Evolutionary conservation across 345 rosid genomes (phyloP).

Genomic region (Garcia nutans): DNA sequence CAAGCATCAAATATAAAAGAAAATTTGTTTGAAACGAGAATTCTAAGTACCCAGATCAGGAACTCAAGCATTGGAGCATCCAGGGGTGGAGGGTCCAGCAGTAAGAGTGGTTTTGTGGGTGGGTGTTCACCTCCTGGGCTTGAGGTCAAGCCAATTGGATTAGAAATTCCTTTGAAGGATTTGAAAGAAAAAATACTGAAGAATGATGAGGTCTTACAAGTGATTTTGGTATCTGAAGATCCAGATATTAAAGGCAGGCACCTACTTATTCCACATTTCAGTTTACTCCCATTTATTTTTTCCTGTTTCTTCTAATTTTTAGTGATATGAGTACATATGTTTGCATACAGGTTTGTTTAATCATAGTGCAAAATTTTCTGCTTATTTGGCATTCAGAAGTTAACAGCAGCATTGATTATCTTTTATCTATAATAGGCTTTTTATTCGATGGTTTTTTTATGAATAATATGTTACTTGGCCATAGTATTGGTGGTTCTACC

Average conservation of each 20-base stretch:
- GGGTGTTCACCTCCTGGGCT: slow-evolving; percentile 24
- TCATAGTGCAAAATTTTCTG: no score
- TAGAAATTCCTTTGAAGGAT: slow-evolving; percentile 25
- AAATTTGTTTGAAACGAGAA: slow-evolving; percentile 6
- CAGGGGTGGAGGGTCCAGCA: neutral
- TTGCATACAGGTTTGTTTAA: neutral
- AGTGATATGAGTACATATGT: neutral
- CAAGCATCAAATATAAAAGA: slow-evolving; percentile 2
- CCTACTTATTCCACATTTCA: neutral
- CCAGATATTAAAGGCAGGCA: slow-evolving; percentile 18
- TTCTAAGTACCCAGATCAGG: neutral
- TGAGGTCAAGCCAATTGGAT: slow-evolving; percentile 23
- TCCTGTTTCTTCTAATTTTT: neutral
- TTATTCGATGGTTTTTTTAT: no score
- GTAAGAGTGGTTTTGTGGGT: slow-evolving; percentile 3
- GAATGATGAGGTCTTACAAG: neutral
- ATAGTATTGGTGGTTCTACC: no score
- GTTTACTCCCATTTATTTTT: neutral
- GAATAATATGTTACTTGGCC: neutral
- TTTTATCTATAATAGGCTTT: no score
- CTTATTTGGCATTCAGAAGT: no score
- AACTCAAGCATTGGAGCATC: neutral
- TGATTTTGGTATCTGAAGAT: slow-evolving; percentile 27
- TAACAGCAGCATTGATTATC: no score
- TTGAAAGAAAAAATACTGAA: slow-evolving; percentile 18